Evolutionary conservation across 1,139 yeast genomes (phyloP).

Genomic region (Lodderomyces pseudojiufengensis): DNA sequence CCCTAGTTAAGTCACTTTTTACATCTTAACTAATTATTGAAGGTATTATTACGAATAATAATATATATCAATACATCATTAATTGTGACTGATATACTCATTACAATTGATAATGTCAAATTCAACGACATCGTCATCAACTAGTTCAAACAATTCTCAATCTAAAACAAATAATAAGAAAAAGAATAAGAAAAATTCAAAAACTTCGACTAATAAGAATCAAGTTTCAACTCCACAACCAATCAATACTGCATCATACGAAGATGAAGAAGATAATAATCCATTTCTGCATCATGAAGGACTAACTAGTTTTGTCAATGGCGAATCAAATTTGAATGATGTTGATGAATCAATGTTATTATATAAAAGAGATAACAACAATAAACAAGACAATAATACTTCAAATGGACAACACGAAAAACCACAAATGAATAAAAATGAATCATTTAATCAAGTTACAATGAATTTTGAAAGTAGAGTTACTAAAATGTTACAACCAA

Average conservation of each 20-base stretch:
- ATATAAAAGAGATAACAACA: slow-evolving; percentile 15
- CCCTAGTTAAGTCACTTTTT: too few species aligned
- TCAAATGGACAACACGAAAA: slow-evolving; percentile 11
- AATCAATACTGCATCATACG: background rate
- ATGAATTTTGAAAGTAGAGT: slow-evolving; percentile 40
- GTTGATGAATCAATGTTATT: slow-evolving; percentile 29
- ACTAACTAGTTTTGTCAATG: slow-evolving; percentile 23
- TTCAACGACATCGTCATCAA: too few species aligned
- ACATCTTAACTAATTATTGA: too few species aligned
- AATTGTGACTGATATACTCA: too few species aligned
- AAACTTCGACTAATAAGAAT: background rate
- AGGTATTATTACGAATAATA: too few species aligned
- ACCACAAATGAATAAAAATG: slow-evolving; percentile 7
- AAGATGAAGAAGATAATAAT: slow-evolving; percentile 48
- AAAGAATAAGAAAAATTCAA: background rate
- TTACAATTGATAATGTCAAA: too few species aligned
- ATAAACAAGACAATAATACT: background rate
- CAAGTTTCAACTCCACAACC: background rate
- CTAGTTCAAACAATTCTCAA: too few species aligned
- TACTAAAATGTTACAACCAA: slow-evolving; percentile 30
- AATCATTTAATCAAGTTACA: slow-evolving; percentile 26
- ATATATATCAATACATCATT: too few species aligned
- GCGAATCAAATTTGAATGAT: slow-evolving; percentile 5
- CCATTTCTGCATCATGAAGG: slow-evolving; percentile 40
- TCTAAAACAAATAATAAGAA: too few species aligned